Evolutionary conservation across 2,329 filamentous ascomycete genomes (phyloP), one percentile per base, ranked within the genome.

Genomic region (Ophiosphaerella herpotricha): DNA sequence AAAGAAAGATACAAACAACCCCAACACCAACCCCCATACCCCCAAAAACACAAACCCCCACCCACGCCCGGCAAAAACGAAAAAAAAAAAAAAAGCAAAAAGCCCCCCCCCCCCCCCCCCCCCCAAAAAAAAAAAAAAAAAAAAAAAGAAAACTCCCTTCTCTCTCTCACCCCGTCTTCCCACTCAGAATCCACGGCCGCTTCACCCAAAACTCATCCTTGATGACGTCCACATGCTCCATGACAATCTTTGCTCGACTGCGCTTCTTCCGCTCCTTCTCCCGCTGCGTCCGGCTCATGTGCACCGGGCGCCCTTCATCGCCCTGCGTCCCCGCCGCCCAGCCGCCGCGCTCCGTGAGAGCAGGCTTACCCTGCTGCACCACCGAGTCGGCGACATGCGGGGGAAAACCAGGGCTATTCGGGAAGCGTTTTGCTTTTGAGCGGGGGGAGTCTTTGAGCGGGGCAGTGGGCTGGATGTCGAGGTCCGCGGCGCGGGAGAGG

Each of bases 221-320:
- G 74, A 99, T 97, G 64, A 99, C 89, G 75, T 99, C 94, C 52
- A 94, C 76, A 77, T 97, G 91, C 67, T 92, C 87, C 33, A 95
- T 81, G 32, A 90, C 83, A 39, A 99, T 86, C 43, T 82, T 82
- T 1, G 91, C 92, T 73, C 96, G 97, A 51, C 83, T 81, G 46
- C 88, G 83, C 55, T 85, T 82, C 77, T 96, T 97, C 68, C 81
- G 87, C 56, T 95, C 86, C 63, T 89, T 96, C 50, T 97, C 90
- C 16, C 81, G 77, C 66, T 95, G 90, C n/a, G 87, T 89, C 67
- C 88, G 93, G 37, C 89, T 91, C 56, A 86, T 78, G 37, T 81
- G 76, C 18, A 76, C 44, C 5, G 63, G 58, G 2, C 52, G 50
- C 2, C 52, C 84, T 33, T 82, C n/a, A 77, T 47, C 7, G 41